phyloP scores from a whole-genome alignment of 768 basidiomycete genomes.

The Leccinum ochraceum region DNA sequence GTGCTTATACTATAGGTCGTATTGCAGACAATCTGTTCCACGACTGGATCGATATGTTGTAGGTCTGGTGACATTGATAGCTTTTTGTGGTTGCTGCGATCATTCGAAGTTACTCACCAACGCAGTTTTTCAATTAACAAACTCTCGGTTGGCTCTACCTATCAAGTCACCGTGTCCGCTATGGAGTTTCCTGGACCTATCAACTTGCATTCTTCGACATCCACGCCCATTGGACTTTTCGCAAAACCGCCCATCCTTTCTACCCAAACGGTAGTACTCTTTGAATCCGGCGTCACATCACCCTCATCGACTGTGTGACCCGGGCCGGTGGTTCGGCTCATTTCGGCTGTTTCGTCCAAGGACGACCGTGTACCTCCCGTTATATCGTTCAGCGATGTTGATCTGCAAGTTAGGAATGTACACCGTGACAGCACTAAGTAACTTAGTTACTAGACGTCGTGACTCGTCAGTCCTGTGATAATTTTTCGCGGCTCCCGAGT shows the following conservation, averaged over 20 bases:
- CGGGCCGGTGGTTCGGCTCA: constrained; percentile 68
- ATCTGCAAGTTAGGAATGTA: constrained; percentile 35
- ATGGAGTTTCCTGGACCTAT: not conserved
- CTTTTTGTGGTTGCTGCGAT: constrained; percentile 56
- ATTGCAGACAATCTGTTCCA: not conserved
- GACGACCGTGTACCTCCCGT: constrained; percentile 84
- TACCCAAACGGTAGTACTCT: constrained; percentile 52
- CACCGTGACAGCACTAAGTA: too few relatives aligned
- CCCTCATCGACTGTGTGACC: constrained; percentile 30
- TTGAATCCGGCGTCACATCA: constrained; percentile 14
- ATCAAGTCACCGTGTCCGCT: not conserved
- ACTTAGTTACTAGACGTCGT: too few relatives aligned
- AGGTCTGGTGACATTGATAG: constrained; percentile 53
- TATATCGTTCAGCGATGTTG: constrained; percentile 74
- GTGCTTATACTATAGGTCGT: constrained; percentile 58
- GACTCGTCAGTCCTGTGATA: too few relatives aligned
- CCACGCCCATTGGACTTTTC: constrained; percentile 19
- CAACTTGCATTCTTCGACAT: constrained; percentile 3
- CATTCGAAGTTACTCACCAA: constrained; percentile 55
- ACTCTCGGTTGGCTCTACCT: not conserved
- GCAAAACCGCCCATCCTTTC: constrained; percentile 53
- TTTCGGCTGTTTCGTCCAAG: constrained; percentile 53
- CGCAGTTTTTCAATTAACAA: constrained; percentile 41
- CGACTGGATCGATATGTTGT: not conserved
- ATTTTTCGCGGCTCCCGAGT: too few relatives aligned